Base-by-base conservation (phyloP, 2,329 filamentous ascomycete genomes). In the Sarocladium kiliense region DNA sequence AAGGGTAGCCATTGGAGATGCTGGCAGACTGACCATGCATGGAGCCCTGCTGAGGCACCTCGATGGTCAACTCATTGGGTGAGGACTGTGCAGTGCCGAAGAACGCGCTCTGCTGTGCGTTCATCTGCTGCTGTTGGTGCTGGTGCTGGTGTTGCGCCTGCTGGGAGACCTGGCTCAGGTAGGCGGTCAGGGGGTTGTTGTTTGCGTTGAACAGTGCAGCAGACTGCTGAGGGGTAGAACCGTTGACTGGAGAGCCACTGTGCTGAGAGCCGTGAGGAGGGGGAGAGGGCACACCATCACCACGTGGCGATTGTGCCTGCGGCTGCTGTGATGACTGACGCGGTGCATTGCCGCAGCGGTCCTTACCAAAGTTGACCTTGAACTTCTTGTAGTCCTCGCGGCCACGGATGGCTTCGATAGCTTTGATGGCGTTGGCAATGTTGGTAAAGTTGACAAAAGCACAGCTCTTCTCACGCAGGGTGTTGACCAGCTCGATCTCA, bases 361-460 rank as follows among this genome's bases (percentile, higher is more conserved):
- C 94, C 77, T 99, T 99, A 73, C 94, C 94, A 69, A 99, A 99
- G 77, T 99, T 99, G 71, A 99, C 93, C 81, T 99, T 99, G 85
- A 99, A 99, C 65, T 94, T 87, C 73, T 86, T 90, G 80, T 99
- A 99, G 67, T 99, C 94, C 42, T 97, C 94, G 68, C 92, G 91
- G 66, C 91, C 89, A 56, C 94, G 86, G 61, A 99, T 86, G 21
- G 92, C 94, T 74, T 99, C 94, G 61, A 99, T 99, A 1, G 94
- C 94, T 78, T 99, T 99, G 79, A 99, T 99, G 53, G 94, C 94
- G 65, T 99, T 99, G 68, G 94, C 94, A 68, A 99, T 99, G 76
- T 99, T 99, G 68, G 94, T 99, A 71, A 99, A 99, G 77, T 99
- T 99, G 70, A 99, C 94, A 69, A 99, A 99, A 0, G 94, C 94